These are phyloP conservation scores for Podosphaera fusca DNA, from an alignment of 2,329 filamentous ascomycete genomes.

Conservation along the genomic window DNA sequence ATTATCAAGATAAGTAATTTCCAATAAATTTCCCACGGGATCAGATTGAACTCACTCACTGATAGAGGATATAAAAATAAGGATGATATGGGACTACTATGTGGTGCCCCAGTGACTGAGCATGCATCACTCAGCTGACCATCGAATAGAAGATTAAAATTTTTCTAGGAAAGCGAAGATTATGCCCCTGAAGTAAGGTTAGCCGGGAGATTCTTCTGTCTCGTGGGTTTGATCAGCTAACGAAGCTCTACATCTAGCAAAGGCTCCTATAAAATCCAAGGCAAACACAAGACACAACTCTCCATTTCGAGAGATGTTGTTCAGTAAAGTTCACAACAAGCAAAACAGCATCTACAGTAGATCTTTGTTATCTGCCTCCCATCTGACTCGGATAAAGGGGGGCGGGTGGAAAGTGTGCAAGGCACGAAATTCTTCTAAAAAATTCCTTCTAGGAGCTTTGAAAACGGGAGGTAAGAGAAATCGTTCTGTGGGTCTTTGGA, in stretches of 20 bases:
- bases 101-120: no score
- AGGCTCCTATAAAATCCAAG: background rate
- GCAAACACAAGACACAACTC: background rate
- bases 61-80: no score
- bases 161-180: no score
- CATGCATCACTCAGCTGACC: no score
- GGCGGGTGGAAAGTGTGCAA: background rate
- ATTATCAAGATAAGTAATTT: no score
- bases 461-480: background rate
- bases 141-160: no score
- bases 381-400: background rate
- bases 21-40: no score
- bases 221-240: no score
- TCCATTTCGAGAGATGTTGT: background rate
- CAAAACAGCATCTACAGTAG: background rate
- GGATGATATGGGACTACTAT: no score
- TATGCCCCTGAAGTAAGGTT: no score
- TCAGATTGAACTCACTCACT: no score
- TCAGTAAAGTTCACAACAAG: background rate
- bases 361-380: background rate
- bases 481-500: background rate
- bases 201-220: no score
- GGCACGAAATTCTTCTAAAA: background rate
- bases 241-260: background rate
- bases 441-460: background rate